Evolutionary conservation across 2,329 filamentous ascomycete genomes (phyloP), one percentile per base, ranked within the genome.

Genomic region (Lasiodiplodia citricola): DNA sequence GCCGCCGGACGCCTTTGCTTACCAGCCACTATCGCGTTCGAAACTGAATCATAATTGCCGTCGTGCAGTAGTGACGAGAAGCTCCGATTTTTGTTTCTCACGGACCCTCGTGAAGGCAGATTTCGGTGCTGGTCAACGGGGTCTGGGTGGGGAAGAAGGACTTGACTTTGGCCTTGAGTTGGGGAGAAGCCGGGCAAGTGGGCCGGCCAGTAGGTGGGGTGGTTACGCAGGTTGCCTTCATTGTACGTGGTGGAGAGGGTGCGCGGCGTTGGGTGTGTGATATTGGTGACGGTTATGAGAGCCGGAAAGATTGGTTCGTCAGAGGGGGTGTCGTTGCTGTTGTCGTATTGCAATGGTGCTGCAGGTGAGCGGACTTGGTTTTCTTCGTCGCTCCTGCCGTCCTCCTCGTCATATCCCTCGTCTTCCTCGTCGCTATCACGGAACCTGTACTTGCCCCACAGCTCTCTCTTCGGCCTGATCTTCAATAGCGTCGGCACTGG

Each of bases 401-500:
- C 38, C 18, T 51, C 31, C 18, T 80, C 81, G 31, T 35, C 31
- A 35, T 8, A 35, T 35, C 31, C 31, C 3, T 78, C 81, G 8
- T 76, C 77, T 2, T 80, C 78, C 3, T 67, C 70, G 87, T 38
- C 56, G 56, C 38, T 41, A 31, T 58, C 56, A 13, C n/a, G 35
- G 56, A 58, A 58, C n/a, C 35, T 58, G 56, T 38, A 35, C 31
- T 58, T 37, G 55, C 25, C 28, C 57, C 44, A 41, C 38, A 28
- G 41, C 87, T 90, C 95, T 90, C 97, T 74, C 92, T 87, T 13
- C 67, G 82, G 75, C 84, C 83, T 85, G 47, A 85, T 83, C 96
- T 1, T 95, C 94, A 1, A 92, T 96, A 13, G 92, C 91, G 80
- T 99, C 96, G 78, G 98, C 98, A 78, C 92, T 95, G 41, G 1